Evolutionary conservation across 2,329 filamentous ascomycete species (phyloP), one percentile per base, ranked within the genome.

Genomic region (Aspergillaceae sp.): DNA sequence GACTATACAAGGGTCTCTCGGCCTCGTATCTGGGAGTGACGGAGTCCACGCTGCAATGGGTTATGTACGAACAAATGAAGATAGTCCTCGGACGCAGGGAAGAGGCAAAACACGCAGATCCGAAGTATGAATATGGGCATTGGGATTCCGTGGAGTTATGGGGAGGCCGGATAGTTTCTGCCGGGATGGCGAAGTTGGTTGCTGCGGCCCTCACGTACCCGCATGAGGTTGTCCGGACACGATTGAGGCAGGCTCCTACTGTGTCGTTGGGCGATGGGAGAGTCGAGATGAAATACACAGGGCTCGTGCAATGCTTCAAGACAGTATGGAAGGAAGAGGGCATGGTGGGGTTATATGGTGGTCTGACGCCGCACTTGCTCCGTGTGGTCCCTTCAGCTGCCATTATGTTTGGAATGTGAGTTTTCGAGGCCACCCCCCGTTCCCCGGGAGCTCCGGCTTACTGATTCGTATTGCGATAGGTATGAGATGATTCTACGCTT

Each of bases 31-130:
- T 97, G 0, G 90, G 91, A 27, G 88, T 94, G 19, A 84, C 85
- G 2, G 91, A 96, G 73, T 90, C 84, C 54, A 92, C 90, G 4
- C 68, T 95, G 58, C 90, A 97, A 65, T 95, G 89, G 89, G 83
- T 94, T 60, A 71, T 96, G 57, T 97, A 96, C 68, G 90, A 97
- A 71, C 85, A 90, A 66, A 82, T 94, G 75, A 97, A 96, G 76
- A 73, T 78, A 27, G 74, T 74, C n/a, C 71, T 96, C 32, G 79
- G 77, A 40, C 69, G 71, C 40, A 74, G 88, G 26, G 48, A 84
- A 86, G 64, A 75, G 75, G 57, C 71, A 68, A 43, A 75, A 79
- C 42, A 74, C 63, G 51, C 69, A 52, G 56, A 82, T 66, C 71
- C 71, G 9, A 84, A 85, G 1, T 74, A 82, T 40, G 71, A 77